Percentiles rank a stretch among this genome's conserved stretches.
These are phyloP conservation scores for Candida maltosa DNA, from an alignment of 805 yeast genomes.

Conservation along the genomic window DNA sequence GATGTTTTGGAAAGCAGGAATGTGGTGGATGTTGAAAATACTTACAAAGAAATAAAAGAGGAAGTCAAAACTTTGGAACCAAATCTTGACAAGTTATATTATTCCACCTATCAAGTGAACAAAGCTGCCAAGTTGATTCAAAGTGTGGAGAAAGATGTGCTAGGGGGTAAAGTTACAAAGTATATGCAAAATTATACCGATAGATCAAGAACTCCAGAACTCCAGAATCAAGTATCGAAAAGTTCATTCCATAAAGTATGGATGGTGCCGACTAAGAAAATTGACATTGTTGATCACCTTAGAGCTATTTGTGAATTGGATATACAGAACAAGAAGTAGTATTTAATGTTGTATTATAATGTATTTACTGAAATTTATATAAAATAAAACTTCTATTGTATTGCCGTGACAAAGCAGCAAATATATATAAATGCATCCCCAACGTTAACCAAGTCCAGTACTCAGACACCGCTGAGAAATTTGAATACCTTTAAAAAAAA, in stretches of 20 bases:
- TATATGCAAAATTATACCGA: conserved; percentile 17
- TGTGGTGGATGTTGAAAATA: conserved; percentile 11
- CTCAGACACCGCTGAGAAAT: neutral
- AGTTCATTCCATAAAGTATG: conserved; percentile 1
- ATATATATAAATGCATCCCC: neutral
- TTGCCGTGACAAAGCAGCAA: neutral
- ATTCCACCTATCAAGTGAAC: conserved; percentile 25
- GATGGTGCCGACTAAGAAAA: conserved; percentile 10
- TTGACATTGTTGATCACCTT: conserved; percentile 17
- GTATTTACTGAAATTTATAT: neutral
- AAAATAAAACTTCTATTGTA: neutral
- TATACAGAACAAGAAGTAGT: conserved; percentile 1
- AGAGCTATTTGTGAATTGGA: conserved; percentile 19
- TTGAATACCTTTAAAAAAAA: too few relatives aligned
- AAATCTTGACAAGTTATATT: conserved; percentile 37
- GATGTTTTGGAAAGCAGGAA: too few relatives aligned
- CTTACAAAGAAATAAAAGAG: conserved; percentile 10
- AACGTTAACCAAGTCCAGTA: neutral
- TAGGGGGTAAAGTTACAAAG: conserved; percentile 14
- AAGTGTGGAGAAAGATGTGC: conserved; percentile 12
- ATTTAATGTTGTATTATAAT: neutral
- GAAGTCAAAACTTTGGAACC: conserved; percentile 19
- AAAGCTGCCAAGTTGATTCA: conserved; percentile 22
- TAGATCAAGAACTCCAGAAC: conserved; percentile 7
- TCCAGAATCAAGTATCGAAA: conserved; percentile 12